Evolutionary conservation across 495 filamentous ascomycete species (phyloP), one percentile per base, ranked within the genome.

Genomic region (Hyaloscypha finlandica): DNA sequence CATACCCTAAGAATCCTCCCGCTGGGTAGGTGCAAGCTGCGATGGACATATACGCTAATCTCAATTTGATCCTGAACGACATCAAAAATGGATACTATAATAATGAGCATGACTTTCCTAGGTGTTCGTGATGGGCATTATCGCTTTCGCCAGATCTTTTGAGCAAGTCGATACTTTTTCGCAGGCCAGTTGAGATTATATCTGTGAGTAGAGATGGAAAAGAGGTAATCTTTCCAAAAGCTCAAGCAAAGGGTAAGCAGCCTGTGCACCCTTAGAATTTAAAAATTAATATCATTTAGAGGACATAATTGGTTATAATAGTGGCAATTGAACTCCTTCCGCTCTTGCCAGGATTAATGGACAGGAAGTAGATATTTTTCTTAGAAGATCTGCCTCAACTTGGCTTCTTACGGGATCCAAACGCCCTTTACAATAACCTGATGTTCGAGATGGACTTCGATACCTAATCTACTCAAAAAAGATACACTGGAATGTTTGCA

Each of bases 361-460:
- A 8, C 30, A 39, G 37, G 59, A 52, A 37, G 55, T 59, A 19
- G 29, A 53, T 42, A 54, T 54, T 22, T 22, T 69, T 64, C 48
- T 22, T 69, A 19, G 31, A 64, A 11, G 32, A 59, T 5, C n/a
- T 60, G 30, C 42, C 54, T 30, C 51, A 60, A 48, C 37, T 64
- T 39, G 63, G 64, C 9, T 62, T 63, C 52, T 56, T 70, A 16
- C 63, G 66, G 35, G 80, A 83, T 58, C 74, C 70, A 51, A 79
- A 81, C 59, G 77, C 80, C 22, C 75, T 77, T 8, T 83, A 80
- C 67, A 83, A 83, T 64, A 75, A 74, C 8, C 70, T 81, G 66
- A 80, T 83, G 16, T 69, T 60, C 32, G 61, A 69, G 30, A 57
- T 64, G 20, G 67, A 61, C 4, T 48, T 64, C 39, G 67, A 69